Base-by-base conservation (phyloP, 1,284 basidiomycete species). In the Sanghuangporus weigelae region DNA sequence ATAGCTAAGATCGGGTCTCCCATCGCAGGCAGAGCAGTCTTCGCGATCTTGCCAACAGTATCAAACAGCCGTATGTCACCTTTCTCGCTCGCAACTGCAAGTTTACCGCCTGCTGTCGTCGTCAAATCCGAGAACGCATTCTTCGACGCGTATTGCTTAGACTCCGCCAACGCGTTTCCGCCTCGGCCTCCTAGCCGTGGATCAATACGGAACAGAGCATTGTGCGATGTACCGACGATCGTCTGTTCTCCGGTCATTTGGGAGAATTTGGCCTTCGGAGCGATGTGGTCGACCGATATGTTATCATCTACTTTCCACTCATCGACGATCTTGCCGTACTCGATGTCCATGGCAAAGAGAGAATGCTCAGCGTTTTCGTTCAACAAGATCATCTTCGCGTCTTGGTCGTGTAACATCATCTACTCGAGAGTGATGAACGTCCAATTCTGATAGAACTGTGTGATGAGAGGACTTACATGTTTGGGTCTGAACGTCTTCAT, bases 381-480 rank as follows among this genome's bases (percentile, higher is more conserved):
- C 84, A 95, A 93, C 64, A 99, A 74, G 60, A 99, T 81, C 95
- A 99, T 96, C 77, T 95, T 93, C 42, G 87, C 84, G 74, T 99
- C 97, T 84, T 97, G 95, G 71, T 98, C 92, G 74, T 99, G 96
- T 40, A 98, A 79, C 96, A 99, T 98, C 73, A 96, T 86, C 93
- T 95, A 68, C n/a, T 36, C n/a, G 21, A 57, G 7, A 57, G 54
- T 44, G 39, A 40, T 49, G 31, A 11, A 14, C 40, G n/a, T 21
- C 38, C 19, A 46, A 35, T 19, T n/a, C 59, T 7, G 46, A 23
- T 5, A 39, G 48, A 63, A 31, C 46, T 60, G 57, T 12, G 53
- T 6, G 35, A 57, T 7, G 35, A 62, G 14, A 74, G 7, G 14
- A 51, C 77, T 49, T 70, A 95, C 95, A 79, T 97, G 90, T 70